Evolutionary conservation across 805 yeast genomes (phyloP), one percentile per base, ranked within the genome.

Genomic region (Starmerella floricola): DNA sequence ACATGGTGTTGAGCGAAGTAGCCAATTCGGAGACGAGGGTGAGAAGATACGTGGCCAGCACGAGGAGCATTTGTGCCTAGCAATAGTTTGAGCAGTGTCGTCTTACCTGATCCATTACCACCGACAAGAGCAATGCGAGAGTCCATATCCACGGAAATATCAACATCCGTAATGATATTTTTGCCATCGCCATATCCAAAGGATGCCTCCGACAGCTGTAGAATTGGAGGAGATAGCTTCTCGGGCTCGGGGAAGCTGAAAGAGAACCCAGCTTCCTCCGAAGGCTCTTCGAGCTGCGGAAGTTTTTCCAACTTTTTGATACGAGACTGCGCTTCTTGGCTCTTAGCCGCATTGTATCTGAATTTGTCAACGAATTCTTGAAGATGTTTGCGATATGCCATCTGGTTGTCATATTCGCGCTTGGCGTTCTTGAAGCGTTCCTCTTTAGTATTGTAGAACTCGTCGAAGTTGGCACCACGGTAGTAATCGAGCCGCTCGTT

Each of bases 71-170:
- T 65, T 51, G 68, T 74, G 49, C 83, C 95, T 74, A 87, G 78
- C 53, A 91, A 67, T 33, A 91, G 67, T 61, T 88, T 88, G 58
- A 91, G 71, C 48, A 91, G 67, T 2, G 99, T 91, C 10, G 98
- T 87, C 62, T 91, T 91, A 81, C 99, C 99, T 59, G 95, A 84
- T 67, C 99, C 99, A 61, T 91, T 91, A 46, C 96, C 97, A 72
- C 99, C 99, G 46, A 91, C 95, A 46, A 91, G 69, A 0, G 97
- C 98, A 55, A 91, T 82, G 62, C 99, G 74, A 1, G 96, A 86
- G 55, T 87, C 83, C 83, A 88, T 70, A 62, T 84, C 94, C 41
- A 91, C 84, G 52, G 85, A 94, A 47, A 91, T 62, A 52, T 87
- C 94, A 32, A 87, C 96, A 53, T 84, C 68, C 24, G 71, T 69